These are phyloP conservation scores for Pestalotiopsis sp. DNA, from an alignment of 2,329 filamentous ascomycete genomes.

Conservation along the genomic window DNA sequence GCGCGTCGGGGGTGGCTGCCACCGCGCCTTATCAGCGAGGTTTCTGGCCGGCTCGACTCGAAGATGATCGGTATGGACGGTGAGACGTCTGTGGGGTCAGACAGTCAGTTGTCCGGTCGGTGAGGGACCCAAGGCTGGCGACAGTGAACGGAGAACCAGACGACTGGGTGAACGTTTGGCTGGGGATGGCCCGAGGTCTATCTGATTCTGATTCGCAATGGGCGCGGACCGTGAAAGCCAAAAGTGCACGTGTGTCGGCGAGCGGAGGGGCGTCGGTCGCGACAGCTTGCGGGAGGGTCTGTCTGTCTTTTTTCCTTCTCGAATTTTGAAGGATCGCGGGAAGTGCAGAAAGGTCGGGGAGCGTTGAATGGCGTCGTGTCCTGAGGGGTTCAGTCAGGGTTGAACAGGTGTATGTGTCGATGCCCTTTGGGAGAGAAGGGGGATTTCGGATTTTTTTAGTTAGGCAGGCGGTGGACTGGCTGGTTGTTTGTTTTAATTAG, in stretches of 20 bases:
- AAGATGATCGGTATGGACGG: not conserved
- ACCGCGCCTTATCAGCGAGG: constrained; percentile 34
- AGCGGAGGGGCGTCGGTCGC: not conserved
- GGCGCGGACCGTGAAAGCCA: not conserved
- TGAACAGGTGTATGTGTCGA: not conserved
- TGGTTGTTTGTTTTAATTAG: not conserved
- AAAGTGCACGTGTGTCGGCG: not conserved
- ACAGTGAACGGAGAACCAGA: not conserved
- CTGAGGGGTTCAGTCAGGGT: not conserved
- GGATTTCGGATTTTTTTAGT: constrained; percentile 4
- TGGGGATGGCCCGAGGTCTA: not conserved
- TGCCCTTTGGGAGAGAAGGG: not conserved
- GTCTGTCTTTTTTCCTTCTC: not conserved
- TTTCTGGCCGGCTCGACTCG: constrained; percentile 27
- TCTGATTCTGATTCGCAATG: not conserved
- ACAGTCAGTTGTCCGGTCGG: not conserved
- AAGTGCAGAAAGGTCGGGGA: not conserved
- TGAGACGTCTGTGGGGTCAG: not conserved
- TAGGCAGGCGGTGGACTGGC: constrained; percentile 12
- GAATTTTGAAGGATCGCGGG: not conserved
- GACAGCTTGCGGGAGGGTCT: not conserved
- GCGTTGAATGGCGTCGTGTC: not conserved
- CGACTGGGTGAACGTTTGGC: not conserved
- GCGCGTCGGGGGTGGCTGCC: constrained; percentile 41
- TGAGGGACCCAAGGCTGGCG: not conserved